A percentile compares a stretch with the other conserved stretches of the same genome.
Evolutionary conservation across 768 basidiomycete species (phyloP).

Genomic region (Antrodiella citrinella): DNA sequence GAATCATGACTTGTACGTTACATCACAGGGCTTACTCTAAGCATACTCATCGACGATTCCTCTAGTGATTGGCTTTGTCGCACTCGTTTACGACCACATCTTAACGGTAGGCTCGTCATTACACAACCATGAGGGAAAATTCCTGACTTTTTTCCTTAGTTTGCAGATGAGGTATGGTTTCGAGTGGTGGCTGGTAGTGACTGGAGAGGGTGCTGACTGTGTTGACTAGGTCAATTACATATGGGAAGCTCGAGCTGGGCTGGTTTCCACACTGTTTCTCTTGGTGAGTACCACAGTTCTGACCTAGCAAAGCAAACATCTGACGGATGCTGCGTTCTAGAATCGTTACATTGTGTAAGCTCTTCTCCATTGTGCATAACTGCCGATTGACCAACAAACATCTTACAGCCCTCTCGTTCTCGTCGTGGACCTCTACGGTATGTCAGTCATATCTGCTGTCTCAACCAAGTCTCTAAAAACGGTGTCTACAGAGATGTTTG

Average conservation of each 20-base stretch:
- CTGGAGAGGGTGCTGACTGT: not conserved
- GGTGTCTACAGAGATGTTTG: not conserved
- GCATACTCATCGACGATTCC: not conserved
- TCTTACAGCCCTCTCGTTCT: slow-evolving; percentile 17
- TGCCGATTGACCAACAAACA: no score
- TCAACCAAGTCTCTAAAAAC: no score
- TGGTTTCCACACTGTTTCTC: slow-evolving; percentile 20
- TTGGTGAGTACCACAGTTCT: slow-evolving; percentile 16
- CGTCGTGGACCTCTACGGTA: slow-evolving; percentile 20
- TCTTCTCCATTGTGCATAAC: not conserved
- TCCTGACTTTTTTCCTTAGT: slow-evolving; percentile 7
- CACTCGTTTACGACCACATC: slow-evolving; percentile 21
- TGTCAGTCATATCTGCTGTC: no score
- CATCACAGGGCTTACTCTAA: no score
- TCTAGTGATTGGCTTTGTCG: slow-evolving; percentile 18
- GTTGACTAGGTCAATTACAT: slow-evolving; percentile 15
- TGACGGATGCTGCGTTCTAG: no score
- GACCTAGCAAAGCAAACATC: no score
- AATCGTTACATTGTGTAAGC: slow-evolving; percentile 23
- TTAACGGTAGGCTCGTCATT: slow-evolving; percentile 13
- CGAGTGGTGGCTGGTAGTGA: not conserved
- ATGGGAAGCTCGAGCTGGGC: slow-evolving; percentile 15
- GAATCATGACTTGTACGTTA: slow-evolving; percentile 18
- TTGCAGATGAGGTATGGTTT: slow-evolving; percentile 17
- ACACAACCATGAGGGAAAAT: not conserved